Evolutionary conservation across 305 asterid species (phyloP).

Genomic region (Fraxinus floribunda): DNA sequence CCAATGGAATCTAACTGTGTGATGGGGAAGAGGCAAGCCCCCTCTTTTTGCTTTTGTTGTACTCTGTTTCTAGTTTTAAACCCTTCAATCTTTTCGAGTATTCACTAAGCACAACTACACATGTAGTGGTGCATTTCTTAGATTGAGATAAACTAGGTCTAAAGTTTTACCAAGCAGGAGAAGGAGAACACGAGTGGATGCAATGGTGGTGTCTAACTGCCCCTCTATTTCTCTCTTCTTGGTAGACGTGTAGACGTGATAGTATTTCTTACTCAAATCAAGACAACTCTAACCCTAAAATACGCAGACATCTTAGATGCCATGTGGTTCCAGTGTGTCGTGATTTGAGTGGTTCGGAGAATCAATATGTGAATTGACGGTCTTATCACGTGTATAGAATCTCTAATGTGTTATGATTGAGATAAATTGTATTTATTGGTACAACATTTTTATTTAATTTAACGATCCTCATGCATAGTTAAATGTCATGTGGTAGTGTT

Average conservation of each 20-base stretch:
- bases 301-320: too few relatives aligned
- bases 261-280: background rate
- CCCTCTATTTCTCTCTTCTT: background rate
- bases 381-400: too few relatives aligned
- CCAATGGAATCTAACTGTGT: background rate
- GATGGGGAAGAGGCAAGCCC: background rate
- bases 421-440: background rate
- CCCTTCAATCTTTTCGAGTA: background rate
- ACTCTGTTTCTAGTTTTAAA: background rate
- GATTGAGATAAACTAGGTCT: background rate
- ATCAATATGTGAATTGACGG: too few relatives aligned
- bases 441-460: background rate
- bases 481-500: background rate
- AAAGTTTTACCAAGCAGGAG: background rate
- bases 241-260: background rate
- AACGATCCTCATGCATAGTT: background rate
- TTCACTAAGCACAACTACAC: background rate
- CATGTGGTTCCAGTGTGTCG: background rate
- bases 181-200: background rate
- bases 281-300: background rate
- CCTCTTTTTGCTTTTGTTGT: background rate
- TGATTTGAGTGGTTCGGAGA: background rate
- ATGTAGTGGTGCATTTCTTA: background rate
- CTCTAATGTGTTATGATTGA: background rate
- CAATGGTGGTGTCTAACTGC: background rate